These are phyloP conservation scores for Daldinia sp. DNA, from an alignment of 2,329 filamentous ascomycete species.

Conservation along the genomic window DNA sequence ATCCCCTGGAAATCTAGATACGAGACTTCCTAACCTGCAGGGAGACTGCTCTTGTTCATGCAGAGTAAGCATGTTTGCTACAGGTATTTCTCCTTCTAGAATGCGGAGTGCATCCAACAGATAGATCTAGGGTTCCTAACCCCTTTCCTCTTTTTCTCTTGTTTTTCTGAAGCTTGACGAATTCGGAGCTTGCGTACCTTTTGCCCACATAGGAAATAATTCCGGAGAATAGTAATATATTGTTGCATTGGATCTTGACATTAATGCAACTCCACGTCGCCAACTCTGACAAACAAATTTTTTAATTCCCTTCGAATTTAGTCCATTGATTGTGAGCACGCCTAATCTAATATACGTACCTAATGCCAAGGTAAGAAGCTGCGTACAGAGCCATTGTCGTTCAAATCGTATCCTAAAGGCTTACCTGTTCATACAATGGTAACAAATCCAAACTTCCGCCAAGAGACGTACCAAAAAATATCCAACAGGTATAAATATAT, in stretches of 20 bases:
- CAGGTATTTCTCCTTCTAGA: conserved; percentile 9
- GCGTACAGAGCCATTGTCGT: too few species aligned
- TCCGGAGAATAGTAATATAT: not conserved
- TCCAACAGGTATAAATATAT: too few species aligned
- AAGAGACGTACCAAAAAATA: too few species aligned
- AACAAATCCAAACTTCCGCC: too few species aligned
- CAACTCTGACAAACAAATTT: too few species aligned
- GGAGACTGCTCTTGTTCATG: conserved; percentile 2
- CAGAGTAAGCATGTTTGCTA: conserved; percentile 14
- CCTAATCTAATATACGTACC: too few species aligned
- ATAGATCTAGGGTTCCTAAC: conserved; percentile 16
- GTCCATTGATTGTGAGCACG: too few species aligned
- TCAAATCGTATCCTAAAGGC: too few species aligned
- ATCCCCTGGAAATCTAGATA: conserved; percentile 21
- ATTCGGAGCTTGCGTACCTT: not conserved
- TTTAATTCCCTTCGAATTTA: not conserved
- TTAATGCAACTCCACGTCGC: not conserved
- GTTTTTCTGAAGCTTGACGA: not conserved
- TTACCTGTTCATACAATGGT: too few species aligned
- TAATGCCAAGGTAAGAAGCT: too few species aligned
- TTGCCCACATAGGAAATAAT: not conserved
- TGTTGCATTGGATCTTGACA: not conserved
- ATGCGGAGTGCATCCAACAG: conserved; percentile 24
- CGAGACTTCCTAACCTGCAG: conserved; percentile 1
- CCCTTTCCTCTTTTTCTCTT: not conserved